Evolutionary conservation across 1,284 basidiomycete species (phyloP).

Genomic region (Heliocybe sulcata): DNA sequence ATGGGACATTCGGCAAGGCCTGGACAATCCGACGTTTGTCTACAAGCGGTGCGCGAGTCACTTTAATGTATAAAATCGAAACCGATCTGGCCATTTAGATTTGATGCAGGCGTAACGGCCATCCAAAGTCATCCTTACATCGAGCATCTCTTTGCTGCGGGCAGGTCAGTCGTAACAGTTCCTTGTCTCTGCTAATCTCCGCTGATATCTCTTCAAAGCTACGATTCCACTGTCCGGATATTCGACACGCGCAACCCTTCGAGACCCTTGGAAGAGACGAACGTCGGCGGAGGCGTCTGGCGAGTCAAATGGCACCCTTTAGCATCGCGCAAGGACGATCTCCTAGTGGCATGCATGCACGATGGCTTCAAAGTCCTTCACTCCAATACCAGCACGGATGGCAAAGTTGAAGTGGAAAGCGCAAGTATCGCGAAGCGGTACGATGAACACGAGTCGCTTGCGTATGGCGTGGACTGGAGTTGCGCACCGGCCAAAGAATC

Average conservation of each 20-base stretch:
- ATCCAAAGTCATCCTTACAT: conserved; percentile 81
- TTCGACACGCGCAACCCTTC: conserved; percentile 78
- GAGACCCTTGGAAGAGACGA: conserved; percentile 49
- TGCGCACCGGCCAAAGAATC: conserved; percentile 24
- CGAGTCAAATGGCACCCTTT: conserved; percentile 93
- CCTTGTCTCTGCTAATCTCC: too few species aligned
- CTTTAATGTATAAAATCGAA: too few species aligned
- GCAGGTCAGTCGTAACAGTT: conserved; percentile 49
- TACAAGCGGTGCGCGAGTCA: conserved; percentile 60
- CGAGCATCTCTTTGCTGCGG: conserved; percentile 85
- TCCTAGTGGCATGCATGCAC: conserved; percentile 95
- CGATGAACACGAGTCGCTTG: conserved; percentile 77
- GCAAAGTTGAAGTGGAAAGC: conserved; percentile 11
- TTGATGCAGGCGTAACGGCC: conserved; percentile 89
- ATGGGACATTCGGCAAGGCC: conserved; percentile 83
- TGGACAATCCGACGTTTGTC: conserved; percentile 53
- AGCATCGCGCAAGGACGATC: conserved; percentile 46
- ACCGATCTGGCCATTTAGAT: conserved; percentile 47
- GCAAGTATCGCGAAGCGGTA: conserved; percentile 53
- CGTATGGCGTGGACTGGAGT: conserved; percentile 97
- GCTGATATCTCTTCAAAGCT: conserved; percentile 41
- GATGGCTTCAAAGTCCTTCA: conserved; percentile 86
- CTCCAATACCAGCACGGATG: conserved; percentile 26
- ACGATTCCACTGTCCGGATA: conserved; percentile 77
- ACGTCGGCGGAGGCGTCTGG: conserved; percentile 93